phyloP scores from a whole-genome alignment of 2,329 filamentous ascomycete species.

The Fusarium caatingaense region DNA sequence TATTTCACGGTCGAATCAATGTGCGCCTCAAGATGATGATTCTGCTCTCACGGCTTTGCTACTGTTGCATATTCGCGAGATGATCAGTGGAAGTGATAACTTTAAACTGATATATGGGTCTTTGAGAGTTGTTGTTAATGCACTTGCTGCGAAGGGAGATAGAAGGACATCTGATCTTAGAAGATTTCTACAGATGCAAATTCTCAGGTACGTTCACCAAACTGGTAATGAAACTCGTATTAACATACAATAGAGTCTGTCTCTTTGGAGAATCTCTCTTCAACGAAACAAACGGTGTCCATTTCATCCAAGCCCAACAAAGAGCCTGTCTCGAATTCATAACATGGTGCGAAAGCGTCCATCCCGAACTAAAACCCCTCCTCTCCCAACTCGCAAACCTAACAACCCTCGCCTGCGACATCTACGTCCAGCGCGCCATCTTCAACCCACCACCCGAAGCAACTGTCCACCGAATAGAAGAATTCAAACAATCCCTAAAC shows the following conservation, averaged over 20 bases:
- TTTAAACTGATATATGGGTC: conserved; percentile 39
- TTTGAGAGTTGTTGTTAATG: conserved; percentile 28
- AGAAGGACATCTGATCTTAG: conserved; percentile 20
- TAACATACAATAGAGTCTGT: conserved; percentile 16
- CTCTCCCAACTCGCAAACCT: conserved; percentile 32
- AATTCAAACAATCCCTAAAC: conserved; percentile 28
- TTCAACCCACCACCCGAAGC: conserved; percentile 28
- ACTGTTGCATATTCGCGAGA: conserved; percentile 36
- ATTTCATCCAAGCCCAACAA: conserved; percentile 38
- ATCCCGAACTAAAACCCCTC: conserved; percentile 34
- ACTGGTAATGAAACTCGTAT: rapidly evolving
- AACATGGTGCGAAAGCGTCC: conserved; percentile 37
- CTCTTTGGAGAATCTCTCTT: conserved; percentile 40
- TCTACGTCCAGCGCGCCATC: conserved; percentile 39
- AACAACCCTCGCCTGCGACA: conserved; percentile 36
- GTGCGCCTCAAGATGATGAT: conserved; percentile 38
- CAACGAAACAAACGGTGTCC: conserved; percentile 34
- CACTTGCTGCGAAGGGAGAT: conserved; percentile 11
- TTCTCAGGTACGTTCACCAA: conserved; percentile 5
- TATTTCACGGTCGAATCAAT: conserved; percentile 30
- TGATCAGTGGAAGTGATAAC: conserved; percentile 42
- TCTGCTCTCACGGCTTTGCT: conserved; percentile 38
- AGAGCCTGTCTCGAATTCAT: conserved; percentile 40
- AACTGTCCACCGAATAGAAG: conserved; percentile 29
- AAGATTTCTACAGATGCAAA: conserved; percentile 40